Conservation (phyloP, 2,329 filamentous ascomycete species). For the Bipolaris oryzae region DNA sequence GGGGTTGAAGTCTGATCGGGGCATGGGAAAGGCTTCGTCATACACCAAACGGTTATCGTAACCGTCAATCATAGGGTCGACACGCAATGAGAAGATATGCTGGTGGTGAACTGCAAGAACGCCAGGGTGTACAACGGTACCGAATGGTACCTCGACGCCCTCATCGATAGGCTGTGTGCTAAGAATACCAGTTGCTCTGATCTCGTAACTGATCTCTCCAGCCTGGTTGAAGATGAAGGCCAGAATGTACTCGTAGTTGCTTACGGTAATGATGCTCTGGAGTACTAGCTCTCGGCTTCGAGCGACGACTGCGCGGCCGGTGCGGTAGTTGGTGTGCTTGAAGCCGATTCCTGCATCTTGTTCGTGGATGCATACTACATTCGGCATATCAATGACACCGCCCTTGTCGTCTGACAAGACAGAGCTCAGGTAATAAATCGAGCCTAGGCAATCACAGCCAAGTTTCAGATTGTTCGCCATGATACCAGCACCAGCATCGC, state of each 20-base stretch:
- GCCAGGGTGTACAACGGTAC: constrained; percentile 71
- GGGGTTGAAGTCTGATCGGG: constrained; percentile 61
- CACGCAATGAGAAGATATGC: constrained; percentile 69
- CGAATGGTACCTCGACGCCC: constrained; percentile 67
- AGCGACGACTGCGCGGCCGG: constrained; percentile 66
- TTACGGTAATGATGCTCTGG: constrained; percentile 72
- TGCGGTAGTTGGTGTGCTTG: constrained; percentile 76
- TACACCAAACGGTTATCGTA: constrained; percentile 56
- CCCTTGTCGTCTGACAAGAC: constrained; percentile 66
- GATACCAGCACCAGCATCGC: constrained; percentile 68
- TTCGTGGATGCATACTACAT: constrained; percentile 72
- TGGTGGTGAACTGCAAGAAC: constrained; percentile 75
- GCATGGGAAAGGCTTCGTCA: constrained; percentile 64
- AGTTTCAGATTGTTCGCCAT: constrained; percentile 73
- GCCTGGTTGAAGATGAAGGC: constrained; percentile 75
- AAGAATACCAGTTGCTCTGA: constrained; percentile 71
- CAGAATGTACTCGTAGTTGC: constrained; percentile 76
- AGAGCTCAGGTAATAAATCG: constrained; percentile 70
- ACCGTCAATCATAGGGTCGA: constrained; percentile 57
- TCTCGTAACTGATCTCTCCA: constrained; percentile 69
- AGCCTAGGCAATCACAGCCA: constrained; percentile 73
- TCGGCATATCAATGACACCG: constrained; percentile 64
- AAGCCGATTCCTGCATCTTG: constrained; percentile 72
- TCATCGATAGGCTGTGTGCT: constrained; percentile 71
- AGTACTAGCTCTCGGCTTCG: constrained; percentile 70